Base-by-base conservation (phyloP, 2,329 filamentous ascomycete species). In the Verticillium albo-atrum region DNA sequence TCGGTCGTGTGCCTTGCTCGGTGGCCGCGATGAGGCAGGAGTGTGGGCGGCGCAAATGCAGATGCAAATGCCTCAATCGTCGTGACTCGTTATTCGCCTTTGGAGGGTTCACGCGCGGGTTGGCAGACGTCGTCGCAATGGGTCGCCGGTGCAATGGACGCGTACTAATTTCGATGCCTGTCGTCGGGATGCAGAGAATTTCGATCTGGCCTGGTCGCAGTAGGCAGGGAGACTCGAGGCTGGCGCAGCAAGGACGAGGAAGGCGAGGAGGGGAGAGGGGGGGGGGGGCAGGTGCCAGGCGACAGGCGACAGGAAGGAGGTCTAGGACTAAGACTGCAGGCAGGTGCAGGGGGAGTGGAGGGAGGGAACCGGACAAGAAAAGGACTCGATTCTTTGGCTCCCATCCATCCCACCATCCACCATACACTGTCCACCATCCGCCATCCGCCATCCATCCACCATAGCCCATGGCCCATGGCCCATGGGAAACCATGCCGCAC, bases 291-390 rank as follows among this genome's bases (percentile, higher is more conserved):
- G 42, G 20, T 9, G 20, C n/a, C 6, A 7, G 35, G 17, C 20
- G 20, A 20, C 20, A 20, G 42, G 42, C 42, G 25, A 7, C n/a
- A 50, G n/a, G 42, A 50, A 50, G 42, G 42, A 50, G 42, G 42
- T 26, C 42, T 50, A 50, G 20, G 42, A 50, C 42, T 50, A 25
- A 37, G 42, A 50, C 30, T 32, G 30, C n/a, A 50, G n/a, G 42
- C 42, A 50, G 42, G 42, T 50, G 42, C 54, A 37, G 34, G 34
- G 35, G 25, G 17, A 17, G 30, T 26, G 54, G 30, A 37, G 25
- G 54, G 54, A 56, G 54, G 54, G 54, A 56, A 47, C 54, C 54
- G 17, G 54, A 47, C 42, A 15, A 30, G 42, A 54, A 56, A 56
- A 47, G 35, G 54, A 42, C 35, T 56, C 35, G 54, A 42, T 25